These are phyloP conservation scores for Marasmius fiardii DNA, from an alignment of 1,284 basidiomycete species.

Conservation along the genomic window DNA sequence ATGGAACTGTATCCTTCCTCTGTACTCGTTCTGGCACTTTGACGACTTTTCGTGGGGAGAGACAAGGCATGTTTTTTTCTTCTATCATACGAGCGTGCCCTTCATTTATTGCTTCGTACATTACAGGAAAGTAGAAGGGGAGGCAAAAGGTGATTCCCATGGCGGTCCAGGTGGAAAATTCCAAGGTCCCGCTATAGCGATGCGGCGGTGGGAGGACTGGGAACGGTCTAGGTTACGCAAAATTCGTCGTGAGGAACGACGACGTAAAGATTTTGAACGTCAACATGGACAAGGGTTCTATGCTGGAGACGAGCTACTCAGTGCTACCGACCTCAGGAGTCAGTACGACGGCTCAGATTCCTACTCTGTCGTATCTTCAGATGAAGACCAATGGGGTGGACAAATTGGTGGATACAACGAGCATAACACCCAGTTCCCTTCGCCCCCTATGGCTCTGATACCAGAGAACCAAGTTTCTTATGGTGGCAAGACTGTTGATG, in stretches of 20 bases:
- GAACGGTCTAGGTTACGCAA: constrained; percentile 95
- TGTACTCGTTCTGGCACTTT: constrained; percentile 99
- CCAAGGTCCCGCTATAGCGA: constrained; percentile 68
- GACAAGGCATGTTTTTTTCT: constrained; percentile 63
- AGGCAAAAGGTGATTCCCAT: constrained; percentile 76
- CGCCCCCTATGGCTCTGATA: constrained; percentile 74
- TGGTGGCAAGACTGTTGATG: constrained; percentile 63
- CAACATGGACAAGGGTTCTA: constrained; percentile 66
- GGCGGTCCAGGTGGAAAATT: constrained; percentile 61
- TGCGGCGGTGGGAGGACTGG: constrained; percentile 99
- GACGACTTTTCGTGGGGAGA: constrained; percentile 99
- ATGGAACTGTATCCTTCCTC: constrained; percentile 93
- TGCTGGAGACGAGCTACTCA: constrained; percentile 58
- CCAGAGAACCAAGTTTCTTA: constrained; percentile 40
- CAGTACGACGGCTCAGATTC: constrained; percentile 75
- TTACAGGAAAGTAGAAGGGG: constrained; percentile 89
- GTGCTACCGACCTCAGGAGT: constrained; percentile 52
- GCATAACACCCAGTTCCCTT: constrained; percentile 71
- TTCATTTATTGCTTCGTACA: constrained; percentile 8
- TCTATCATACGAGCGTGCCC: constrained; percentile 8
- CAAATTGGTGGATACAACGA: constrained; percentile 91
- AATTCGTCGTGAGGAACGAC: constrained; percentile 84
- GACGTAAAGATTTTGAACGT: constrained; percentile 78
- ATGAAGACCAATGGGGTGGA: constrained; percentile 91
- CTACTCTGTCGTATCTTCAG: constrained; percentile 77